These are phyloP conservation scores for Bombardia bombarda DNA, from an alignment of 495 filamentous ascomycete species.

Conservation along the genomic window DNA sequence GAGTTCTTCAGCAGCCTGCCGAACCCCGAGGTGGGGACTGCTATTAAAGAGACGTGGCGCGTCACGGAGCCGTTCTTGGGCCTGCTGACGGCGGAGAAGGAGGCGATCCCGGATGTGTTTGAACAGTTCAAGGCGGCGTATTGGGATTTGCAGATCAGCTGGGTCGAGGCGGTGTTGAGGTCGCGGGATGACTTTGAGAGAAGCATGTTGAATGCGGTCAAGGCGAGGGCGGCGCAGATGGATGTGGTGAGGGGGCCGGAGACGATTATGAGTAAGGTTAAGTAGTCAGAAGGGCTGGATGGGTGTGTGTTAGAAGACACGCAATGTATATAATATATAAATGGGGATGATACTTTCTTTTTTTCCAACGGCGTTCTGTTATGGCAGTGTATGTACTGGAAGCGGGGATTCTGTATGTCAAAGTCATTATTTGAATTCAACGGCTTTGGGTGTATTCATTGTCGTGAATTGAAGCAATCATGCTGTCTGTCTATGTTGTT, in stretches of 20 bases:
- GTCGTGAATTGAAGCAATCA: too few relatives aligned
- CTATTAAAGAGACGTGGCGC: conserved; percentile 84
- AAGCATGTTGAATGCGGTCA: conserved; percentile 77
- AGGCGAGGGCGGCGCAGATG: conserved; percentile 77
- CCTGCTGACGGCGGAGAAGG: conserved; percentile 70
- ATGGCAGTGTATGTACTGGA: too few relatives aligned
- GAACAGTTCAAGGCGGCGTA: conserved; percentile 76
- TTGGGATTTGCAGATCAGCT: conserved; percentile 90
- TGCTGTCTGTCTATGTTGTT: too few relatives aligned
- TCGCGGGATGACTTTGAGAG: conserved; percentile 89
- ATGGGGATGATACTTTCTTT: too few relatives aligned
- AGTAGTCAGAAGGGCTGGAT: too few relatives aligned
- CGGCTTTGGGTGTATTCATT: too few relatives aligned
- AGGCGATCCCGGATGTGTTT: conserved; percentile 63
- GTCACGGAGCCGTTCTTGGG: conserved; percentile 73
- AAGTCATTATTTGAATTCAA: too few relatives aligned
- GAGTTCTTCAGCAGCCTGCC: conserved; percentile 56
- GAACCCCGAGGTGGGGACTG: conserved; percentile 39
- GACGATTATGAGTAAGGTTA: conserved; percentile 86
- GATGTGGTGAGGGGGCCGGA: conserved; percentile 68
- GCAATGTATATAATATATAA: too few relatives aligned
- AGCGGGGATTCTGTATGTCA: too few relatives aligned
- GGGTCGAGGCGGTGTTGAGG: conserved; percentile 91
- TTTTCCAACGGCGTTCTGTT: too few relatives aligned
- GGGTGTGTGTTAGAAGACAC: too few relatives aligned